A percentile compares a stretch with the other conserved stretches of the same genome.
Evolutionary conservation across 176 grass and related monocot genomes (phyloP).

Genomic region (Hyparrhenia diplandra): DNA sequence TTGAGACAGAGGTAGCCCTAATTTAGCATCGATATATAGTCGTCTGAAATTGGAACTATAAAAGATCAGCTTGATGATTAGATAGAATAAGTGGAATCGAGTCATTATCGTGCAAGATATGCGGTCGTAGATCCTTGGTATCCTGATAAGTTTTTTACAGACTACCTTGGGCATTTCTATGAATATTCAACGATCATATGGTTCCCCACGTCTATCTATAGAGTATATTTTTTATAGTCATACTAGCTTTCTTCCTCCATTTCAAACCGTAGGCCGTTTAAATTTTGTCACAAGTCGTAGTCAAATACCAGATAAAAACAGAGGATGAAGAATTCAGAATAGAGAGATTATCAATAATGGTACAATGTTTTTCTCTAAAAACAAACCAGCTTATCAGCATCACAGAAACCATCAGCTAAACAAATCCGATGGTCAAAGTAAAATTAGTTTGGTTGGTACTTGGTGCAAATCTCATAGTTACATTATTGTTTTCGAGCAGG

Average conservation of each 20-base stretch:
- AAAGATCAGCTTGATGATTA: not conserved
- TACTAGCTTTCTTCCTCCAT: not conserved
- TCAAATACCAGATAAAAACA: not conserved
- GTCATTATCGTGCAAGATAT: not conserved
- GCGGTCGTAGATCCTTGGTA: not conserved
- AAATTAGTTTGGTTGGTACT: too few species aligned
- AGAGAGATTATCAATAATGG: not conserved
- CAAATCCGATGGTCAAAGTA: too few species aligned
- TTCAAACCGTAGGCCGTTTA: not conserved
- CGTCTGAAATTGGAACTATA: not conserved
- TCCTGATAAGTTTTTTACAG: not conserved
- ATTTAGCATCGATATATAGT: too few species aligned
- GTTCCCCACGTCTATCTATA: not conserved
- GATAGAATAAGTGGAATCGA: not conserved
- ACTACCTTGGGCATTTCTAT: not conserved
- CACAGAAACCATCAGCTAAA: too few species aligned
- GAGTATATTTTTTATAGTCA: not conserved
- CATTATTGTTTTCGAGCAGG: too few species aligned
- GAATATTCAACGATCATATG: not conserved
- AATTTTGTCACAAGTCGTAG: too few species aligned
- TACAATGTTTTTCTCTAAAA: too few species aligned
- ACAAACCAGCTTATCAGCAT: too few species aligned
- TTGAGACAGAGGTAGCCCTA: too few species aligned
- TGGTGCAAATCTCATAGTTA: too few species aligned
- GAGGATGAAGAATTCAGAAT: not conserved